Base-by-base conservation (phyloP, 495 filamentous ascomycete genomes). In the Xylaria telfairii region DNA sequence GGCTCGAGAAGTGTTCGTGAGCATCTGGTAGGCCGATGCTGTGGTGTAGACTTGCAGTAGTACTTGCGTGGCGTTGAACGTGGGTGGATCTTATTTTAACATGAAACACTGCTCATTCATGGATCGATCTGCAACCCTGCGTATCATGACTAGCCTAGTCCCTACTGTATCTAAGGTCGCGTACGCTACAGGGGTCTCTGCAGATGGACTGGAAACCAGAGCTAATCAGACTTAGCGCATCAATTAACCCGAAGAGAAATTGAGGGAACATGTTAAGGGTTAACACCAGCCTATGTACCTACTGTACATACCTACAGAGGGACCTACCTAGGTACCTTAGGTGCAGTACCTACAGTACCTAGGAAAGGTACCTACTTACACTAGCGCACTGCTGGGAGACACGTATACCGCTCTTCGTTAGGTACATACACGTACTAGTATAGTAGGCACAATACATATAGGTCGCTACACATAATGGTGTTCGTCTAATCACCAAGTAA, bases 41-140 rank as follows among this genome's bases (percentile, higher is more conserved):
- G 42, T 46, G 9, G 42, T 46, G 3, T 49, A 8, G 46, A 5
- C 7, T 2, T 46, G 15, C 44, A n/a, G 44, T 46, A 46, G 19
- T 37, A 34, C 30, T 21, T 47, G 63, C 32, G 19, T 54, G 47
- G 64, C 32, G 49, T 44, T 64, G 62, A 65, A 28, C 24, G 51
- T 26, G 66, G 49, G 66, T 68, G 66, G 66, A 60, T 60, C 51
- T 4, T 47, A 68, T 68, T 68, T 68, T 54, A 68, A 68, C 56
- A 44, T 68, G 66, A 68, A 68, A 68, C 66, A 60, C 51, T 34
- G 37, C 56, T 68, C 65, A 59, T 37, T 59, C 51, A 68, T 57
- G 65, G 65, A 47, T 68, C 66, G 66, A 68, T 68, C 56, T 61
- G 53, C 53, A 42, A 42, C 59, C 57, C 59, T 62, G 59, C 59